Conservation (phyloP, 202 grass and related monocot species). For the Eragrostis tef region DNA sequence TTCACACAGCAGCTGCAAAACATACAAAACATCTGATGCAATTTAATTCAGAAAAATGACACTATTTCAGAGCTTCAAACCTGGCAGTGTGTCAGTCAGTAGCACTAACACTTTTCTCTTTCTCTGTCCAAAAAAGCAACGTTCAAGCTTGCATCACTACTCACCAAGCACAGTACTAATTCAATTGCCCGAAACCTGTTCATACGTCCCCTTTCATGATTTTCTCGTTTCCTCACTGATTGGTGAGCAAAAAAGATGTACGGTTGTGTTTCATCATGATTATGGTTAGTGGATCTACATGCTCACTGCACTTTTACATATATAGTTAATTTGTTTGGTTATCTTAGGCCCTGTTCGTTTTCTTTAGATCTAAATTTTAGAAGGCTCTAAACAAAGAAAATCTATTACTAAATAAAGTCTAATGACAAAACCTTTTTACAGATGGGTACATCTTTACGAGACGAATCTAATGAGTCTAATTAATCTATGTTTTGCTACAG, state of each 20-base stretch:
- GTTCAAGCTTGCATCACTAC: slow-evolving; percentile 18
- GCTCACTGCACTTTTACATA: slow-evolving; percentile 22
- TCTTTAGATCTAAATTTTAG: too few species aligned
- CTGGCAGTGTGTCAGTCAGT: neutral
- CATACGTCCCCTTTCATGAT: slow-evolving; percentile 34
- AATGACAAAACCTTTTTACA: too few species aligned
- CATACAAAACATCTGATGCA: neutral
- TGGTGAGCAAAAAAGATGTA: slow-evolving; percentile 15
- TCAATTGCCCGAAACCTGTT: slow-evolving; percentile 9
- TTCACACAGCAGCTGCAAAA: neutral
- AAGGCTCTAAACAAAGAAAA: too few species aligned
- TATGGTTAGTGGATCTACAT: slow-evolving; percentile 45
- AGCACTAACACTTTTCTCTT: neutral
- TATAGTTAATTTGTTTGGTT: neutral
- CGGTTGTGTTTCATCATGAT: slow-evolving; percentile 35
- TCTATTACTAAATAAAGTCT: too few species aligned
- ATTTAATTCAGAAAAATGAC: neutral
- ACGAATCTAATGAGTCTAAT: too few species aligned
- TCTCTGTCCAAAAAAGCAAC: slow-evolving; percentile 24
- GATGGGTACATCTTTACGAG: too few species aligned
- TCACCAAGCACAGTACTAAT: slow-evolving; percentile 23
- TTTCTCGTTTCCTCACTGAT: slow-evolving; percentile 4
- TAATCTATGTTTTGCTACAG: too few species aligned
- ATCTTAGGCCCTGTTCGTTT: too few species aligned
- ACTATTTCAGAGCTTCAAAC: neutral